Base-by-base conservation (phyloP, 257 asterid genomes). In the Linaria vulgaris region DNA sequence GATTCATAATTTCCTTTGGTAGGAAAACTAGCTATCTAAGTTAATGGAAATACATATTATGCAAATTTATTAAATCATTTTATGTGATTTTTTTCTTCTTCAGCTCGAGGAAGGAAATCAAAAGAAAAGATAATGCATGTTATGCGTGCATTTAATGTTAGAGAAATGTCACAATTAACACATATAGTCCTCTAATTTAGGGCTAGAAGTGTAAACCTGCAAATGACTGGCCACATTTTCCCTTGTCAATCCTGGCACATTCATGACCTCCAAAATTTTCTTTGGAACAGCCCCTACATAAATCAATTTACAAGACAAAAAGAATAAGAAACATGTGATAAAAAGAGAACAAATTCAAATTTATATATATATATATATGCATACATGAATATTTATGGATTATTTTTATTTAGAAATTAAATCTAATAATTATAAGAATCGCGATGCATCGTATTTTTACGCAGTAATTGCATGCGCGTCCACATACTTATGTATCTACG, bases 151-250 rank as follows among this genome's bases (percentile, higher is more conserved):
- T 51, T 61, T 30, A 61, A 46, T 3, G 27, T 34, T 1, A 14
- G 12, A 12, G 21, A 11, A 1, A 20, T 25, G 23, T 21, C 1
- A 54, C 14, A 44, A 24, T 57, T 7, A 4, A 34, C 41, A 7
- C 1, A 34, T 34, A 30, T 30, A 30, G 41, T 7, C 12, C 13
- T 19, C 5, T 16, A n/a, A n/a, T n/a, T n/a, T 17, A 7, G 64
- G 53, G 17, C 23, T 10, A 34, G 4, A 53, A 56, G 24, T 49
- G 44, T 10, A 43, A 55, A 85, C 94, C 94, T 85, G 90, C 56
- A 86, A 69, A 72, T 86, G 95, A 56, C 95, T 86, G 8, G 95
- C 95, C n/a, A 86, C 82, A 70, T 83, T 75, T 69, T 72, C 74
- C 69, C 83, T 79, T 11, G 88, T 83, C 41, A 85, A 24, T 31